Conservation (phyloP, 1,284 basidiomycete genomes). For the Pseudozyma sp. region DNA sequence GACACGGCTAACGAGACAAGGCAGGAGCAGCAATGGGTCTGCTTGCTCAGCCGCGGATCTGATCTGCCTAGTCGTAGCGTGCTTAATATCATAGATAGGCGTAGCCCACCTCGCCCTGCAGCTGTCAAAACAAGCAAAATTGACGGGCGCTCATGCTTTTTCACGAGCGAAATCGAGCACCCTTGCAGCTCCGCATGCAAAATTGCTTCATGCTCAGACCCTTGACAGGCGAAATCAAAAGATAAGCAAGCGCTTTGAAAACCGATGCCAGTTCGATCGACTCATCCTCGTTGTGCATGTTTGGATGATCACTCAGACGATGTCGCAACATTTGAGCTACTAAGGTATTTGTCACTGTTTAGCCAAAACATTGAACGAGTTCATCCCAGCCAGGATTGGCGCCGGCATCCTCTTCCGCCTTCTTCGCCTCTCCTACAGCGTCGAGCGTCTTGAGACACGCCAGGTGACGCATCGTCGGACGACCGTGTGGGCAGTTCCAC, state of each 20-base stretch:
- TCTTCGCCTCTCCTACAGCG: neutral
- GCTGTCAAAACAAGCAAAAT: too few relatives aligned
- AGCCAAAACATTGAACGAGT: slow-evolving; percentile 12
- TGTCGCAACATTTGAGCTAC: too few relatives aligned
- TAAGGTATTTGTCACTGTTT: neutral
- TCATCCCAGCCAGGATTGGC: slow-evolving; percentile 19
- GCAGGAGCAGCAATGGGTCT: too few relatives aligned
- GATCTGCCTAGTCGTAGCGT: too few relatives aligned
- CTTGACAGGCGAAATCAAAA: neutral
- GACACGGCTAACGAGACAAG: too few relatives aligned
- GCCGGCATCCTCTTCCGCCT: slow-evolving; percentile 5
- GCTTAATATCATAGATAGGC: too few relatives aligned
- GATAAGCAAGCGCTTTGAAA: too few relatives aligned
- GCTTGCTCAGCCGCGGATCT: too few relatives aligned
- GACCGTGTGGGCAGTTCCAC: slow-evolving; percentile 95
- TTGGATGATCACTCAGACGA: too few relatives aligned
- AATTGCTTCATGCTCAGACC: slow-evolving; percentile 1
- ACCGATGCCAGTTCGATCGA: too few relatives aligned
- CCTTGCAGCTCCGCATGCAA: neutral
- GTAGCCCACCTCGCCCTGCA: too few relatives aligned
- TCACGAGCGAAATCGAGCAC: slow-evolving; percentile 11
- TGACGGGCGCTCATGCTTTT: neutral
- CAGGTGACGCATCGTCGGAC: slow-evolving; percentile 86
- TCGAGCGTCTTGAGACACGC: slow-evolving; percentile 40
- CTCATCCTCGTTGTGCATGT: too few relatives aligned